A percentile compares a stretch with the other conserved stretches of the same genome.
Conservation (phyloP, 2,329 filamentous ascomycete genomes). For the Colletotrichum sansevieriae region DNA sequence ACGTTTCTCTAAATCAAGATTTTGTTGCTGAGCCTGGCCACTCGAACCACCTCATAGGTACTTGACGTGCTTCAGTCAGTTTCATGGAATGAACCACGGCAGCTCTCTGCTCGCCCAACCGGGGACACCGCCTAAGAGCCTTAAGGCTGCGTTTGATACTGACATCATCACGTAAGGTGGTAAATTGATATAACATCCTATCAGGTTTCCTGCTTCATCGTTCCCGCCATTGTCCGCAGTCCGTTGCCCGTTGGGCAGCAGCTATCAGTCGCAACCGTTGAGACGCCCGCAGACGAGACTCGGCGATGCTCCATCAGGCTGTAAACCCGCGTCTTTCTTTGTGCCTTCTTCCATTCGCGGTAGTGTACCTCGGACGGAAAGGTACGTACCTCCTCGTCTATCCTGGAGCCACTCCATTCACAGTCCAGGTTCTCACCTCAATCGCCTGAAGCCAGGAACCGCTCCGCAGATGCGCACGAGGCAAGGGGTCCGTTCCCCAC, state of each 20-base stretch:
- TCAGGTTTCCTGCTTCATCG: neutral
- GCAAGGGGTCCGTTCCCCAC: slow-evolving; percentile 39
- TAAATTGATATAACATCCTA: neutral
- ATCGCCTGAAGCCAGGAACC: slow-evolving; percentile 38
- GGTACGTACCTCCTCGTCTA: slow-evolving; percentile 25
- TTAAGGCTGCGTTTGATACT: neutral
- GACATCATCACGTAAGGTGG: slow-evolving; percentile 5
- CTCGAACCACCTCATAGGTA: neutral
- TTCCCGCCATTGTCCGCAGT: neutral
- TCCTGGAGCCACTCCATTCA: neutral
- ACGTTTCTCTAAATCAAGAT: no score
- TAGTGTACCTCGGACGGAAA: no score
- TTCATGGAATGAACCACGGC: neutral
- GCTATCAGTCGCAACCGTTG: slow-evolving; percentile 15
- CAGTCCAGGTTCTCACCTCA: neutral
- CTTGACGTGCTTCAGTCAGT: neutral
- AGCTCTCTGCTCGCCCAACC: slow-evolving; percentile 3
- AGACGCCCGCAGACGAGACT: slow-evolving; percentile 19
- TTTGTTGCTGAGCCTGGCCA: no score
- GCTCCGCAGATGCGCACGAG: slow-evolving; percentile 39
- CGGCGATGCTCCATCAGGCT: slow-evolving; percentile 30
- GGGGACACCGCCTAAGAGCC: neutral
- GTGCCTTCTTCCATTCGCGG: neutral
- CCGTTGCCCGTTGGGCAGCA: slow-evolving; percentile 20
- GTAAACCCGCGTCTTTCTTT: slow-evolving; percentile 12